Evolutionary conservation across 495 filamentous ascomycete genomes (phyloP).

Genomic region (Hyaloscypha hepaticicola): DNA sequence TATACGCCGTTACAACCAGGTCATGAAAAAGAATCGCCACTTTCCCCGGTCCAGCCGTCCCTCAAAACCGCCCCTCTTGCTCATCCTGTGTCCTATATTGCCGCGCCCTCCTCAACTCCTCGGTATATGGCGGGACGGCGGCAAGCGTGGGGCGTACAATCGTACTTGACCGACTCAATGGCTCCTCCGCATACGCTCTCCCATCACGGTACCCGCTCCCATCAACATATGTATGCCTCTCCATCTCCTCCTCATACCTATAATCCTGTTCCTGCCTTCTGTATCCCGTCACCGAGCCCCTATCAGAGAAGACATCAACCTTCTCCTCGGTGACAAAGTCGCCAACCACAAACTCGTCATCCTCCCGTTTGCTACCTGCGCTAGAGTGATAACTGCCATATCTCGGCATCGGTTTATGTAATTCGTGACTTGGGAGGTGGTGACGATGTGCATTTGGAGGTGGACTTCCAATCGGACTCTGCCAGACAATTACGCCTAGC

Average conservation of each 20-base stretch:
- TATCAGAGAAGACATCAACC: background rate
- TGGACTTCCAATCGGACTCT: conserved; percentile 16
- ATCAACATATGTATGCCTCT: background rate
- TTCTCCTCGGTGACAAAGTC: background rate
- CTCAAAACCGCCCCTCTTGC: background rate
- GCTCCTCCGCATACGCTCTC: background rate
- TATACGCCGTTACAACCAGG: background rate
- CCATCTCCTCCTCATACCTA: background rate
- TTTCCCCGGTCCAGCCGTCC: background rate
- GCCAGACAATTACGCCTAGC: conserved; percentile 13
- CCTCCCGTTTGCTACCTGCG: background rate
- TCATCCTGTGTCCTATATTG: background rate
- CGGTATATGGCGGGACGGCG: conserved; percentile 1
- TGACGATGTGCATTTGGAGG: background rate
- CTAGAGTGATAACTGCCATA: conserved; percentile 1
- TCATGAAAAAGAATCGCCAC: background rate
- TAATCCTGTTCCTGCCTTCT: background rate
- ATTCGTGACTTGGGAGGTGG: background rate
- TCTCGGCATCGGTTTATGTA: background rate
- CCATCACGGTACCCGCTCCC: background rate
- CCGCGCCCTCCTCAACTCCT: conserved; percentile 3
- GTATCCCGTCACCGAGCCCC: background rate
- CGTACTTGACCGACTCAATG: background rate
- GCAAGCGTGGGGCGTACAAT: background rate
- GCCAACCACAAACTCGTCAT: background rate